Evolutionary conservation across 1,139 yeast species (phyloP).

Genomic region (Suhomyces kunorum): DNA sequence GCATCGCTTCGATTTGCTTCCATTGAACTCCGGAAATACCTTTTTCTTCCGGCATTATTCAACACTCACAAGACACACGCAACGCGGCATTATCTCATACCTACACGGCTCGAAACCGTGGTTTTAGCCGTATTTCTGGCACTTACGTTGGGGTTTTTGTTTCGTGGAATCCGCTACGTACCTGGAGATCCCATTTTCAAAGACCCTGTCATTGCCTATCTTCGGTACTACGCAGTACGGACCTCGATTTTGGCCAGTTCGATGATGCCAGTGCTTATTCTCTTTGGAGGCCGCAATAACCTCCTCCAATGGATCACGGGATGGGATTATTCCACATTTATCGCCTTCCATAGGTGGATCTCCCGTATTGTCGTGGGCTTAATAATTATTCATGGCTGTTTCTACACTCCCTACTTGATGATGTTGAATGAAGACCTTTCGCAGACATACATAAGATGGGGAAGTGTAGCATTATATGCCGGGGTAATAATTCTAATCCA

Average conservation of each 20-base stretch:
- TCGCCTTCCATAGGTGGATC: slow-evolving; percentile 61
- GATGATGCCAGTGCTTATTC: slow-evolving; percentile 51
- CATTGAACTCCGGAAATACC: background rate
- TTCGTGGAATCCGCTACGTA: slow-evolving; percentile 23
- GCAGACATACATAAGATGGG: slow-evolving; percentile 30
- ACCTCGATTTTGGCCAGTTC: slow-evolving; percentile 58
- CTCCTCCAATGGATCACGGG: slow-evolving; percentile 57
- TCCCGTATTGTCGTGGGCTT: slow-evolving; percentile 49
- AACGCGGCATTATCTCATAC: slow-evolving; percentile 43
- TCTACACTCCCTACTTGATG: slow-evolving; percentile 27
- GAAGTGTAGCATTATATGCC: slow-evolving; percentile 30
- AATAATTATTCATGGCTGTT: slow-evolving; percentile 41
- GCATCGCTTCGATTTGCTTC: background rate
- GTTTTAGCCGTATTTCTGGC: slow-evolving; percentile 12
- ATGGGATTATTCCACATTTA: slow-evolving; percentile 60
- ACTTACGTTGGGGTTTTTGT: slow-evolving; percentile 9
- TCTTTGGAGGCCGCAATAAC: slow-evolving; percentile 66
- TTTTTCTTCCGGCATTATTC: slow-evolving; percentile 46
- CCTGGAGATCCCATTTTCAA: slow-evolving; percentile 35
- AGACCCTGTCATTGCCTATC: slow-evolving; percentile 19
- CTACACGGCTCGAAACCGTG: slow-evolving; percentile 60
- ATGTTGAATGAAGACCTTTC: slow-evolving; percentile 10
- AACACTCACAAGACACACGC: slow-evolving; percentile 40
- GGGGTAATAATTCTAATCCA: slow-evolving; percentile 36
- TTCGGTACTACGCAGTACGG: slow-evolving; percentile 52